phyloP scores from a whole-genome alignment of 169 alveolate genomes.

The Plasmodium coatneyi region DNA sequence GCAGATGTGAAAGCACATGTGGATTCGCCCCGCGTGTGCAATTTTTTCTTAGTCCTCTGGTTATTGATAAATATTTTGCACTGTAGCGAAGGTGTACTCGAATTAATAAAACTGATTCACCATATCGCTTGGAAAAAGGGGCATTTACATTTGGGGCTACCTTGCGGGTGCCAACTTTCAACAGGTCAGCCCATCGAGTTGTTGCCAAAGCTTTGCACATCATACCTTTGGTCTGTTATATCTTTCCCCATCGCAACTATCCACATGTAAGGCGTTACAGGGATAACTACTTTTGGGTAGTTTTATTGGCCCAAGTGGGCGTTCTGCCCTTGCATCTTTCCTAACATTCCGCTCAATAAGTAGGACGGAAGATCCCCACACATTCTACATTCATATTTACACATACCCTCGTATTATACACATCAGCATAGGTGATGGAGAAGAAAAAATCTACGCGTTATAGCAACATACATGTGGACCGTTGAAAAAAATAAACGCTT shows the following conservation, averaged over 20 bases:
- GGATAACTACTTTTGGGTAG: neutral
- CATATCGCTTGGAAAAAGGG: neutral
- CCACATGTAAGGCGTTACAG: neutral
- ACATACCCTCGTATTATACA: neutral
- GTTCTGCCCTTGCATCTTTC: neutral
- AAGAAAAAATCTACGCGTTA: neutral
- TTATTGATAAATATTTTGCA: neutral
- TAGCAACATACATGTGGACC: neutral
- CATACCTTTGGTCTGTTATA: neutral
- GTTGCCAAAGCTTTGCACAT: neutral
- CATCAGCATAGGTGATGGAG: neutral
- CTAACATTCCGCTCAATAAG: neutral
- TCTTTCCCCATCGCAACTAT: neutral
- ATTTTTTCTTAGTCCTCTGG: neutral
- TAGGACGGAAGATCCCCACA: neutral
- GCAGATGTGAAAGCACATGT: neutral
- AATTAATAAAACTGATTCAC: neutral
- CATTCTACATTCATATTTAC: neutral
- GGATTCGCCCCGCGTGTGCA: neutral
- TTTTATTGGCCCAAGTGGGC: neutral
- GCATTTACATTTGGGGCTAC: neutral
- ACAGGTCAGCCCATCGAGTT: neutral
- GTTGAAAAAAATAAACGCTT: neutral
- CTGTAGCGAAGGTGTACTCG: neutral
- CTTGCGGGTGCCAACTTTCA: neutral